Percentiles rank a stretch among this genome's conserved stretches.
Conservation (phyloP, 1,284 basidiomycete genomes). For the Ceratobasidium sp. region DNA sequence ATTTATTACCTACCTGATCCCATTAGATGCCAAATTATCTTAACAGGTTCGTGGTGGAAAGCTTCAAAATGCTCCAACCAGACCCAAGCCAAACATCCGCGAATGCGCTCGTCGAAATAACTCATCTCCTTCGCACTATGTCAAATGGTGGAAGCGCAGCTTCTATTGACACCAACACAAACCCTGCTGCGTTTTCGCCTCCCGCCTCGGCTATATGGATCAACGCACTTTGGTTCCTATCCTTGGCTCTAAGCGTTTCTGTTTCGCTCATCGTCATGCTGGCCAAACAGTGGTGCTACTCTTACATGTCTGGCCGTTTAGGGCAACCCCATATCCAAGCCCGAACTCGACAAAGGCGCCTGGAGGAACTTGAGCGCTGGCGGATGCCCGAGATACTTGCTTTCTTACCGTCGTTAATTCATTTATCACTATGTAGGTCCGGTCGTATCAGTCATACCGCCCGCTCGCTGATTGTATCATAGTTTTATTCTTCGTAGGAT, state of each 20-base stretch:
- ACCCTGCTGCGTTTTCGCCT: neutral
- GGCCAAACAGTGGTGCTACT: conserved; percentile 37
- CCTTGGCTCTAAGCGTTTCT: conserved; percentile 24
- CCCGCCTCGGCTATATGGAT: conserved; percentile 12
- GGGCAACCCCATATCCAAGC: conserved; percentile 33
- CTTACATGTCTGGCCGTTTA: conserved; percentile 29
- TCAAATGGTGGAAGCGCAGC: neutral
- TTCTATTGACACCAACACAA: neutral
- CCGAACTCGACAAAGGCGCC: conserved; percentile 15
- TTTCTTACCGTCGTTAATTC: conserved; percentile 20
- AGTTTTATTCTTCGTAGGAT: conserved; percentile 30
- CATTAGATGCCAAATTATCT: no score
- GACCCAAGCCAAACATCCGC: conserved; percentile 3
- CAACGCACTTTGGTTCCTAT: conserved; percentile 28
- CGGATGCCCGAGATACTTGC: conserved; percentile 37
- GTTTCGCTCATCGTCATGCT: conserved; percentile 32
- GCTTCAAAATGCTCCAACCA: conserved; percentile 7
- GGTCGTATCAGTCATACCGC: neutral
- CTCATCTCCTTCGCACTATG: conserved; percentile 5
- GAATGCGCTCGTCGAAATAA: conserved; percentile 10
- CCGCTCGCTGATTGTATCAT: neutral
- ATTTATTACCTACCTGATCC: no score
- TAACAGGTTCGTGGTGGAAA: conserved; percentile 31
- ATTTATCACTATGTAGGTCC: conserved; percentile 28
- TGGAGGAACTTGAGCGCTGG: conserved; percentile 30